Evolutionary conservation across 2,329 filamentous ascomycete species (phyloP), one percentile per base, ranked within the genome.

Genomic region (Diaporthe sp.): DNA sequence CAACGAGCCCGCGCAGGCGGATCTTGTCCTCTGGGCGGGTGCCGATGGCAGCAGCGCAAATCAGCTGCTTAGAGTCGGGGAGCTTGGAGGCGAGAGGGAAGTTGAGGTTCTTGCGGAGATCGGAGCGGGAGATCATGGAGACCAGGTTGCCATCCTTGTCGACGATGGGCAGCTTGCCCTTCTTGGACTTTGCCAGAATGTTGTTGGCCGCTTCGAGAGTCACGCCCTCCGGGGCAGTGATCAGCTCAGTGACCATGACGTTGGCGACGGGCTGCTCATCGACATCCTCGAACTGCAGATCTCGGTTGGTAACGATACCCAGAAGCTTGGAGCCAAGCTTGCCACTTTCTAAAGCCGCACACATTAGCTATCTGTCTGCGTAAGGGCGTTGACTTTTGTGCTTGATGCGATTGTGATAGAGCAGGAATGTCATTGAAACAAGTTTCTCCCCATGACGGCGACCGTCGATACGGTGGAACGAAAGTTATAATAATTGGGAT

Each of bases 41-140:
- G 79, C 97, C 97, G 83, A 99, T 97, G 78, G 97, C 95, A 79
- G 97, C 97, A 79, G 96, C 96, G 83, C 95, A 95, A 82, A 99
- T 95, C 60, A 99, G 92, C 90, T 99, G 97, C 90, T 99, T 99
- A 80, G 96, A 98, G 82, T 97, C 92, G 75, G 96, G 95, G 53
- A 98, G 92, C 90, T 99, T 99, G 73, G 97, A 98, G 65, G 97
- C 96, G 77, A 98, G 90, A 49, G 97, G 97, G 87, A 97, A 99
- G 88, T 98, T 93, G 78, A 98, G 91, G 88, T 99, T 99, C 91
- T 99, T 99, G 89, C 96, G 98, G 87, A 99, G 88, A 87, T 99
- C 97, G 81, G 96, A 98, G 81, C 97, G 92, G 78, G 94, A 96
- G 84, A 98, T 93, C 89, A 98, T 94, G 79, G 97, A 98, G 78